A percentile compares a stretch with the other conserved stretches of the same genome.
Evolutionary conservation across 2,329 filamentous ascomycete genomes (phyloP).

Genomic region (Penicillium griseofulvum): DNA sequence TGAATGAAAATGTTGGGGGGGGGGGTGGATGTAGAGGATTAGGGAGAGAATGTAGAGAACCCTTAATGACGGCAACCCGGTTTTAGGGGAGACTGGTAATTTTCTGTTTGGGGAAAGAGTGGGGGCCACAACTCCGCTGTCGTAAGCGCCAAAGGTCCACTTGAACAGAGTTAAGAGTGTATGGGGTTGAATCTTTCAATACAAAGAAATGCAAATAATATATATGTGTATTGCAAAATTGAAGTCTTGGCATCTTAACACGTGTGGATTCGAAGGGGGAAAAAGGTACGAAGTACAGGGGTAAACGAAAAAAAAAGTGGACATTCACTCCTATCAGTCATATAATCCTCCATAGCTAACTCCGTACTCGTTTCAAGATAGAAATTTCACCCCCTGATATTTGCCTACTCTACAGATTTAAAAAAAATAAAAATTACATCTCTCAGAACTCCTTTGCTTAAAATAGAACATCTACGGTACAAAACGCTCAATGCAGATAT

Average conservation of each 20-base stretch:
- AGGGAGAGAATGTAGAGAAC: slow-evolving; percentile 12
- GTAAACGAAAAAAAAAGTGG: neutral
- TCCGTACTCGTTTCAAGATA: too few species aligned
- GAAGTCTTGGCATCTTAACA: slow-evolving; percentile 2
- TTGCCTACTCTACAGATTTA: too few species aligned
- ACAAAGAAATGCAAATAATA: slow-evolving; percentile 1
- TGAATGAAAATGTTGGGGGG: slow-evolving; percentile 1
- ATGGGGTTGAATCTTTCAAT: slow-evolving; percentile 3
- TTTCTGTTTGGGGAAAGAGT: slow-evolving; percentile 11
- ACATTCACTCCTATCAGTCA: neutral
- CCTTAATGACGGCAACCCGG: slow-evolving; percentile 12
- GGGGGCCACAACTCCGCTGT: slow-evolving; percentile 4
- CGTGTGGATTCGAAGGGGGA: slow-evolving; percentile 1
- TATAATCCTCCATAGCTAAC: too few species aligned
- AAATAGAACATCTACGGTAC: slow-evolving; percentile 3
- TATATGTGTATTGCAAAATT: neutral
- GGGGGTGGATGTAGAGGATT: neutral
- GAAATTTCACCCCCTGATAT: too few species aligned
- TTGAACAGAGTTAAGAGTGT: neutral
- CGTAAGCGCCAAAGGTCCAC: neutral
- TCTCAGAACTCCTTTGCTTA: neutral
- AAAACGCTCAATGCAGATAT: neutral
- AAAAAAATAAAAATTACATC: too few species aligned
- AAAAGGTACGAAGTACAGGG: too few species aligned
- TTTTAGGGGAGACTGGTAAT: slow-evolving; percentile 10